These are phyloP conservation scores for Trametes hirsuta DNA, from an alignment of 1,284 basidiomycete species.

Conservation along the genomic window DNA sequence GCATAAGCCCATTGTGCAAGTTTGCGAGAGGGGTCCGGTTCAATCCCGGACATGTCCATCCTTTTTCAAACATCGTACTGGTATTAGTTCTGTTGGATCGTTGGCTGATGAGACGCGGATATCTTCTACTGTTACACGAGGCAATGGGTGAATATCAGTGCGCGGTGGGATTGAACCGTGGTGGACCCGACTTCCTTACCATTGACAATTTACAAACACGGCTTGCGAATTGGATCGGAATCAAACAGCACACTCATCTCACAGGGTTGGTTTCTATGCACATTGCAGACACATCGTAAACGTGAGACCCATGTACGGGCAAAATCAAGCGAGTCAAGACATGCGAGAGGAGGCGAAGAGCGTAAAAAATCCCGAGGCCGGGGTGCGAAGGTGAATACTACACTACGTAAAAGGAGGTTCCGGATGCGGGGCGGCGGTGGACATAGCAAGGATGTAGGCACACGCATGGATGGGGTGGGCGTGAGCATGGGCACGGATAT, in stretches of 20 bases:
- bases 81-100: too few species aligned
- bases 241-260: too few species aligned
- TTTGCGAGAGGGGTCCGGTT: conserved; percentile 16
- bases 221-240: too few species aligned
- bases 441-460: background rate
- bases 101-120: too few species aligned
- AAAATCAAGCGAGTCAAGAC: conserved; percentile 16
- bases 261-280: background rate
- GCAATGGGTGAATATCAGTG: too few species aligned
- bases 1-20: background rate
- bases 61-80: background rate
- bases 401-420: conserved; percentile 31
- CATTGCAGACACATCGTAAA: conserved; percentile 1
- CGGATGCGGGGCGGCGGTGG: conserved; percentile 24
- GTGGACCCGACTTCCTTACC: too few species aligned
- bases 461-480: background rate
- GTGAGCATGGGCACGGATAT: conserved; percentile 1
- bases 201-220: too few species aligned
- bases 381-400: conserved; percentile 29
- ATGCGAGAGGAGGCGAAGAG: conserved; percentile 17
- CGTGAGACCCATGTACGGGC: background rate
- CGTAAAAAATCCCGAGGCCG: conserved; percentile 5
- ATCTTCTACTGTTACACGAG: too few species aligned
- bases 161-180: too few species aligned
- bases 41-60: conserved; percentile 19